Base-by-base conservation (phyloP, 1,284 basidiomycete genomes). In the Apiotrichum akiyoshidainum region DNA sequence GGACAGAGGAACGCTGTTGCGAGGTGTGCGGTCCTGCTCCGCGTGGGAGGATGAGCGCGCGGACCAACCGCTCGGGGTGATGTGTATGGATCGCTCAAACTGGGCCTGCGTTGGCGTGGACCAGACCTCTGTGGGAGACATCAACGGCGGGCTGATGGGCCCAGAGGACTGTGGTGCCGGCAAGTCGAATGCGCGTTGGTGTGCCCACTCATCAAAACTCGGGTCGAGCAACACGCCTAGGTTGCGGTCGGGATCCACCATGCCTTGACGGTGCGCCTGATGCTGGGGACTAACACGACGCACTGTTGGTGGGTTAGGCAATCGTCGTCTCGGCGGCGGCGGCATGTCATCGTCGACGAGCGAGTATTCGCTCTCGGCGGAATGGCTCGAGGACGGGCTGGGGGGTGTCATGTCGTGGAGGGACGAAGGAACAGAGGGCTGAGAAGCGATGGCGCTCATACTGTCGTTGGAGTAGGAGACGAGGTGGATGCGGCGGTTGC, bases 361-460 rank as follows among this genome's bases (percentile, higher is more conserved):
- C 22, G 61, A 63, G 56, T 63, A 63, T 51, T 55, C 53, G 58
- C 61, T 63, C 13, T 58, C 61, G n/a, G 56, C 55, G 13, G 61
- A 63, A 44, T 58, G 40, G 31, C 40, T 49, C 11, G 55, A 50
- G 35, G 48, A 35, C 42, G 31, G 55, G 40, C 59, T 57, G 4
- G 45, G 42, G 9, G 55, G 46, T 2, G 41, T 34, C 12, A 41
- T n/a, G n/a, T 52, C n/a, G 17, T 44, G 22, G 2, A 35, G 11
- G 5, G 49, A 51, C 5, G 35, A 26, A 34, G 52, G 41, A n/a
- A 42, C 17, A 3, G 52, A 46, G 1, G 52, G 34, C 21, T 45
- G 45, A 12, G 51, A 56, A 31, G 46, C 49, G 10, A 53, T n/a
- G 1, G 37, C 37, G 46, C 51, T 58, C 39, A 58, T 19, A 34